These are phyloP conservation scores for Chaetomium olivaceum DNA, from an alignment of 2,329 filamentous ascomycete genomes.

Conservation along the genomic window DNA sequence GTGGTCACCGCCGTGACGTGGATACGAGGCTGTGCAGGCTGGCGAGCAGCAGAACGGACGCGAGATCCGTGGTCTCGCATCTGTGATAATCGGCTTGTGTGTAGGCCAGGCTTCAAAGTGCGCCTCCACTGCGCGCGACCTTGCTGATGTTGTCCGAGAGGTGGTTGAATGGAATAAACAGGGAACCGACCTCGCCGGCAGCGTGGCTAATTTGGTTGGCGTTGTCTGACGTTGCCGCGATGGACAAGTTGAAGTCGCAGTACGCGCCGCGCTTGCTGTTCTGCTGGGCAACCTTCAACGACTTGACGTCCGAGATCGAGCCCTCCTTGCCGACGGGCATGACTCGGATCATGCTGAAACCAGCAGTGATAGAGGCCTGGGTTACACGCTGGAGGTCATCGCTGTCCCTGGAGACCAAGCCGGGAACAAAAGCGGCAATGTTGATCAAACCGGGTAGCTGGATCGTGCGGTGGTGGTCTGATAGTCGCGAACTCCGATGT, in stretches of 20 bases:
- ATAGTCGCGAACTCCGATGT: slow-evolving; percentile 81
- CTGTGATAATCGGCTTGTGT: slow-evolving; percentile 78
- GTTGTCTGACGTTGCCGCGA: slow-evolving; percentile 72
- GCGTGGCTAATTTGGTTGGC: slow-evolving; percentile 73
- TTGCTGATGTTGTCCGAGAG: slow-evolving; percentile 81
- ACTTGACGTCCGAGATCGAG: slow-evolving; percentile 70
- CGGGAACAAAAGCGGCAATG: slow-evolving; percentile 77
- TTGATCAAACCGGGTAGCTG: slow-evolving; percentile 76
- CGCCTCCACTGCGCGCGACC: slow-evolving; percentile 73
- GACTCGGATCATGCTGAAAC: slow-evolving; percentile 78
- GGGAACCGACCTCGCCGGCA: slow-evolving; percentile 71
- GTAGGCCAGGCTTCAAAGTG: slow-evolving; percentile 78
- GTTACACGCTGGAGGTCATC: slow-evolving; percentile 69
- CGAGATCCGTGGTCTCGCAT: slow-evolving; percentile 76
- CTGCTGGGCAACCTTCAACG: slow-evolving; percentile 70
- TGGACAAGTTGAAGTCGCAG: slow-evolving; percentile 80
- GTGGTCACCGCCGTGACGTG: slow-evolving; percentile 80
- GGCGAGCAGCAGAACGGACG: slow-evolving; percentile 75
- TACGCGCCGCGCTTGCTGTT: slow-evolving; percentile 67
- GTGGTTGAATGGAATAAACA: slow-evolving; percentile 83
- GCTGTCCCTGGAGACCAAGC: slow-evolving; percentile 64
- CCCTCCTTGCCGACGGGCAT: slow-evolving; percentile 74
- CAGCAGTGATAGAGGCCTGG: slow-evolving; percentile 70
- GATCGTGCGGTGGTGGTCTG: slow-evolving; percentile 80
- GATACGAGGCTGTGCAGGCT: slow-evolving; percentile 74